Base-by-base conservation (phyloP, 2,329 filamentous ascomycete genomes). In the Cladosporium cucumerinum region DNA sequence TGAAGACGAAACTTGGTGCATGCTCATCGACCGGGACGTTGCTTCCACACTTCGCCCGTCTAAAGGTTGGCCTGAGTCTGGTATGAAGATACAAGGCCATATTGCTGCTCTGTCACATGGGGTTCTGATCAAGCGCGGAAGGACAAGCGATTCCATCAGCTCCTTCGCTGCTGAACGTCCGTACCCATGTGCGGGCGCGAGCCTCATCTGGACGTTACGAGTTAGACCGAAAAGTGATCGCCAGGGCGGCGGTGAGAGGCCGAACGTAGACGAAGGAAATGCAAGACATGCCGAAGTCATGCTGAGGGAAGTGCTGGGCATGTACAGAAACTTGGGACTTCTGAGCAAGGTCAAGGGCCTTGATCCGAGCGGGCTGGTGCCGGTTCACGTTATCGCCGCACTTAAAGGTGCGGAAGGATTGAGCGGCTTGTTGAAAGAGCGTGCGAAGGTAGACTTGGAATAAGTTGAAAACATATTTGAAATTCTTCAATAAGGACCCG, bases 381-480 rank as follows among this genome's bases (percentile, higher is more conserved):
- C 91, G 21, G 92, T 91, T 89, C 91, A 94, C 80, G 80, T 94
- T 66, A 88, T 87, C 14, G 88, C 86, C 21, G 90, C 87, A 2
- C 84, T 89, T 76, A 89, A 89, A 77, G 89, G 85, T 2, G 87
- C 87, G 4, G 81, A 85, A 73, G 88, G 84, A 23, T 76, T 94
- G 73, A 72, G 79, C 36, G 72, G 72, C 0, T 61, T 72, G 57
- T 34, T 61, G 28, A 30, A 43, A 2, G 51, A 54, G 28, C 18
- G 3, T 5, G 39, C 7, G n/a, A 21, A 23, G 10, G n/a, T n/a
- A 28, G 48, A 51, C 12, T 12, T 51, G 28, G 25, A 49, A 23
- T 49, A 26, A 26, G 46, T 11, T 26, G 46, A 3, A 49, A 49
- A 25, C 18, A 43, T 7, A 21, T n/a, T 43, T n/a, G 36, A n/a